Base-by-base conservation (phyloP, 345 rosid species). In the Zanthoxylum bungeanum region DNA sequence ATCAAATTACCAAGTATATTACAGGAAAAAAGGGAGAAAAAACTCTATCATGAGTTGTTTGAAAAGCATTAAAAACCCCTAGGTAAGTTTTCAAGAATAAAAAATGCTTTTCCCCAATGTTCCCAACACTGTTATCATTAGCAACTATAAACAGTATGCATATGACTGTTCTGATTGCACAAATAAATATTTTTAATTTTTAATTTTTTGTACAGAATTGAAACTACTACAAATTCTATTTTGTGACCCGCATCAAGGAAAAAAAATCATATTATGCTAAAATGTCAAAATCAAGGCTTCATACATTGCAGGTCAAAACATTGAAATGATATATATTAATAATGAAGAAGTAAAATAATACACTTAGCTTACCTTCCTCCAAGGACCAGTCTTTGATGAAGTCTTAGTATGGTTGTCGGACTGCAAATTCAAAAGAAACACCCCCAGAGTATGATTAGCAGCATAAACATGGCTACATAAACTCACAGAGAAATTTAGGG, bases 351-450 rank as follows among this genome's bases (percentile, higher is more conserved):
- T 36, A 37, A 24, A 61, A 64, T 47, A 27, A 53, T 51, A 44
- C 49, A 37, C 24, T 8, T 60, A 16, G 28, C 78, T 74, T 75
- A 92, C 96, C 89, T 85, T 92, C 78, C 93, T 87, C 97, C 95
- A 91, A 59, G 95, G 97, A 36, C 97, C 95, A 24, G 86, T 46
- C 80, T 74, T 88, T 46, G 86, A 71, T 46, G 90, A 46, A 68
- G 71, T 62, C 30, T 79, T 81, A 60, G 78, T 64, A 64, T 74
- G 82, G 61, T 64, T 64, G 6, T 87, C 82, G 17, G 81, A 66
- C 89, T 87, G 83, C 56, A 75, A 39, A 66, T 19, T 58, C 60
- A 72, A 73, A 71, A 70, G 55, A 46, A 75, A 62, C 69, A 50
- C 62, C 34, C 17, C 16, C 60, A 73, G 67, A 63, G 40, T 36